phyloP scores from a whole-genome alignment of 176 grass and related monocot genomes.

The Thinopyrum elongatum region DNA sequence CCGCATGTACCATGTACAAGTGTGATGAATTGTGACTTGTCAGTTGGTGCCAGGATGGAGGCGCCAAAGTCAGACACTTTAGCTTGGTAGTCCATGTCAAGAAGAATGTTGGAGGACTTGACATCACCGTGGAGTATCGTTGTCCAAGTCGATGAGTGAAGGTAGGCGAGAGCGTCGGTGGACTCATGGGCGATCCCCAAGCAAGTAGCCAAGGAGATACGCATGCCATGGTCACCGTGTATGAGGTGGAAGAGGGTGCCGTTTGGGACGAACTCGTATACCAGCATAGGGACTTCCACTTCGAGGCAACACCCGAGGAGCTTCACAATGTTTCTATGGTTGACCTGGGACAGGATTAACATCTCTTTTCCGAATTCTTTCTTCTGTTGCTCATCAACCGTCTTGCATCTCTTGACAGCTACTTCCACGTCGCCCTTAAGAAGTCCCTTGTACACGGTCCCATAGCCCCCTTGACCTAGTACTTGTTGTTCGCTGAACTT shows the following conservation, averaged over 20 bases:
- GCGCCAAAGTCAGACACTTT: constrained; percentile 40
- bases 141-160: background rate
- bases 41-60: constrained; percentile 27
- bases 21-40: constrained; percentile 31
- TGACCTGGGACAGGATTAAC: constrained; percentile 3
- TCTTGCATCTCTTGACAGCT: constrained; percentile 5
- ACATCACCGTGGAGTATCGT: constrained; percentile 9
- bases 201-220: background rate
- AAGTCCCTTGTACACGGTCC: constrained; percentile 9
- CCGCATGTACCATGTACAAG: constrained; percentile 52
- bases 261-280: constrained; percentile 14
- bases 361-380: constrained; percentile 23
- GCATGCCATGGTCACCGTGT: background rate
- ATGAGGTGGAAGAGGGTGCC: constrained; percentile 4
- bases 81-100: background rate
- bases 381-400: background rate
- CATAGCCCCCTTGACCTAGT: constrained; percentile 11
- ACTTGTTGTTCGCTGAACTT: background rate
- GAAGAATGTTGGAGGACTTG: constrained; percentile 20
- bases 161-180: background rate
- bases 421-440: background rate
- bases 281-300: constrained; percentile 5
- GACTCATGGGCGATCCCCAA: background rate
- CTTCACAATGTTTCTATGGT: constrained; percentile 14
- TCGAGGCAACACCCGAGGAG: constrained; percentile 20